These are phyloP conservation scores for Ephemerocybe angulata DNA, from an alignment of 768 basidiomycete genomes.

Conservation along the genomic window DNA sequence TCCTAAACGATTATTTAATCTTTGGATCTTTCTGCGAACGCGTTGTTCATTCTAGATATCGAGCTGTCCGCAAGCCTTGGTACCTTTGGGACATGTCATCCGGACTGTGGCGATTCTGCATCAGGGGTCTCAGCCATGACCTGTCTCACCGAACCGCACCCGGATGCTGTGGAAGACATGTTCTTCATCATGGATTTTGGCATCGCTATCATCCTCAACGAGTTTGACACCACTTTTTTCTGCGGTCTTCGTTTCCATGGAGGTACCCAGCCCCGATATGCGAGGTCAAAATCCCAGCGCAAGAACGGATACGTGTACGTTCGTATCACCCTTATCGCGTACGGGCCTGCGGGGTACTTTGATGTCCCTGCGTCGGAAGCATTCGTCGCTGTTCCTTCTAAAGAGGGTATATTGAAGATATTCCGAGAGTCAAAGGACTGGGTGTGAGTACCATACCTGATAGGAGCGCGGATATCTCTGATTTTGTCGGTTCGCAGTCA, in stretches of 20 bases:
- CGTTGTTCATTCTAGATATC: background rate
- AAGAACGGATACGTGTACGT: background rate
- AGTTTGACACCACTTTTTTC: background rate
- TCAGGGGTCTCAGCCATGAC: background rate
- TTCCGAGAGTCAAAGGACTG: background rate
- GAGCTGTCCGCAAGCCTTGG: background rate
- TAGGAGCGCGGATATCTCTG: background rate
- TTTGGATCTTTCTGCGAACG: no score
- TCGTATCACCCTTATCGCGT: background rate
- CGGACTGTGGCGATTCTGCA: background rate
- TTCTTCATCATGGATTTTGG: constrained; percentile 1
- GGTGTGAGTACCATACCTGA: background rate
- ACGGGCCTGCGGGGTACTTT: background rate
- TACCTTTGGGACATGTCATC: background rate
- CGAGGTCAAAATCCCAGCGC: background rate
- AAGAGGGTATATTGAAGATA: background rate
- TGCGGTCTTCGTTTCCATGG: background rate
- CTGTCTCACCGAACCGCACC: background rate
- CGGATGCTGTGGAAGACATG: background rate
- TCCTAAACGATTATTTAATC: background rate
- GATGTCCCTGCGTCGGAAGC: background rate
- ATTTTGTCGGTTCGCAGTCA: background rate
- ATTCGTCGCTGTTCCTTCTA: background rate
- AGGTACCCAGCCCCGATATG: background rate
- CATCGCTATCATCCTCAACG: background rate